A percentile compares a stretch with the other conserved stretches of the same genome.
phyloP scores from a whole-genome alignment of 176 grass and related monocot species.

The Carex pumila region DNA sequence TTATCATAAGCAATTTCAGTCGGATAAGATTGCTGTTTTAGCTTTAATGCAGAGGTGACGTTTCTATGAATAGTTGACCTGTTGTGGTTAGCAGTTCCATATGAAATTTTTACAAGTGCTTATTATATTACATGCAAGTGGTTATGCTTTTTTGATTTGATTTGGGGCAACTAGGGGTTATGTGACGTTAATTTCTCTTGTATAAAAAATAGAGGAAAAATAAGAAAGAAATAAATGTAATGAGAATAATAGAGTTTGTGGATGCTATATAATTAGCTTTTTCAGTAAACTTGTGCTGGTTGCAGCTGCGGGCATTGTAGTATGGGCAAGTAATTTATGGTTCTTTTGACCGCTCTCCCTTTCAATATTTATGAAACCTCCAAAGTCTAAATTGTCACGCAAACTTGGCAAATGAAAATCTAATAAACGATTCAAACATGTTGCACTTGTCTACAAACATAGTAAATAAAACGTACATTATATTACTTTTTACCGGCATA shows the following conservation, averaged over 20 bases:
- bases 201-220: background rate
- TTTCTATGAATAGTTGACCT: background rate
- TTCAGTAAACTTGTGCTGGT: background rate
- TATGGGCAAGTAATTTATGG: background rate
- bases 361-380: background rate
- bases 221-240: background rate
- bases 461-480: no score
- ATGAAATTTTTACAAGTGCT: background rate
- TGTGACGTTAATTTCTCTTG: background rate
- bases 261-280: background rate
- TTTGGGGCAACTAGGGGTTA: background rate
- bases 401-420: background rate
- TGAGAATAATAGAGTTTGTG: background rate
- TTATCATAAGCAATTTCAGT: background rate
- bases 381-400: background rate
- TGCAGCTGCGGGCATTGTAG: background rate
- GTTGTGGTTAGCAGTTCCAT: background rate
- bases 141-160: background rate
- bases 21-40: background rate
- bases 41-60: background rate
- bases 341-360: background rate
- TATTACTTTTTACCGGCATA: background rate
- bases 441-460: background rate
- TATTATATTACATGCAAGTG: background rate
- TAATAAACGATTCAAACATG: background rate